Evolutionary conservation across 306 rosid species (phyloP).

Genomic region (Fagus crenata): DNA sequence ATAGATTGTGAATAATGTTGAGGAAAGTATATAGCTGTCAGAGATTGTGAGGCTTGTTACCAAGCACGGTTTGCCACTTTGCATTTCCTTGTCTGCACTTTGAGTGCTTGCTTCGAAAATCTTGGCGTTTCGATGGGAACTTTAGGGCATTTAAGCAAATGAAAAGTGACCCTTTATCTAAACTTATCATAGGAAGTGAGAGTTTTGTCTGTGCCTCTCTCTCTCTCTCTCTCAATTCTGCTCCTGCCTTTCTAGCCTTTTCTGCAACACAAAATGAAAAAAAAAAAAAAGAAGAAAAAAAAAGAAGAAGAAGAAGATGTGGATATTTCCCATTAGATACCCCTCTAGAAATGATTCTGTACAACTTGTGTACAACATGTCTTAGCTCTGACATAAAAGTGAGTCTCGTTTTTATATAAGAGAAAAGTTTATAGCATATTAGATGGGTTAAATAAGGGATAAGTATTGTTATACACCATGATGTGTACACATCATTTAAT

Average conservation of each 20-base stretch:
- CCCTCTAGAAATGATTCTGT: no score
- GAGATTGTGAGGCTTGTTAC: background rate
- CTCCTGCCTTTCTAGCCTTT: background rate
- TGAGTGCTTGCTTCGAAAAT: background rate
- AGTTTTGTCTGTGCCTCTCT: background rate
- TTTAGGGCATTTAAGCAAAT: background rate
- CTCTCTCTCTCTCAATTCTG: background rate
- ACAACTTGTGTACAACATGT: no score
- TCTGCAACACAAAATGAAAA: background rate
- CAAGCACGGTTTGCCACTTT: background rate
- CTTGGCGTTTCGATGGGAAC: background rate
- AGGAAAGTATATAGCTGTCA: background rate
- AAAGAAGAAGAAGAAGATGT: no score
- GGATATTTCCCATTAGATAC: no score
- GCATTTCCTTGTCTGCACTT: background rate
- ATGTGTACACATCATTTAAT: no score
- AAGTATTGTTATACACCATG: no score
- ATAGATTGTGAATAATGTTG: background rate
- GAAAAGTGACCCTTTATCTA: no score
- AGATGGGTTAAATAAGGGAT: no score
- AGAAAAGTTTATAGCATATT: no score
- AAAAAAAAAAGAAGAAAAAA: slow-evolving; percentile 7
- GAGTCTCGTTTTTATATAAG: no score
- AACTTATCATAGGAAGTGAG: background rate
- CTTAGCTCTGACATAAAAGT: no score